Evolutionary conservation across 1,284 basidiomycete genomes (phyloP), one percentile per base, ranked within the genome.

Genomic region (Irpex rosettiformis): DNA sequence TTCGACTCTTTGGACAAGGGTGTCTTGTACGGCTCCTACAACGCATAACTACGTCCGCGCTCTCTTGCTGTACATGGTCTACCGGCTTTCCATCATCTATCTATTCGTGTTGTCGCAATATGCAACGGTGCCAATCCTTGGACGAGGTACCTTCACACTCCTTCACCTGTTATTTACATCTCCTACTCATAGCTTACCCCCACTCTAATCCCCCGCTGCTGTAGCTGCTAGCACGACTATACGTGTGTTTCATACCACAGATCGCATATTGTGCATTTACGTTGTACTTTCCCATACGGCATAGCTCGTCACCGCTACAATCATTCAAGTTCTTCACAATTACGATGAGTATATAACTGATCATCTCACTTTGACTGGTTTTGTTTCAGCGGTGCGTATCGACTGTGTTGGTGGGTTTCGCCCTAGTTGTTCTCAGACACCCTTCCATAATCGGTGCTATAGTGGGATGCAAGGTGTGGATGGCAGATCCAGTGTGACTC

Each of bases 21-120:
- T 16, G 66, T 72, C 8, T 62, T 82, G 30, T 64, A 70, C 53
- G 74, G 78, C 27, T 65, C 65, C 10, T 81, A 79, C 80, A 62
- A 62, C 64, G 25, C 22, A n/a, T 51, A 27, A 28, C n/a, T 22
- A 45, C 21, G 43, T n/a, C 21, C 11, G 10, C 16, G 33, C 10
- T 37, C 33, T 37, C 10, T 16, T 37, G 33, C 33, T 37, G 16
- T 37, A 37, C 16, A 37, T 37, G 10, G 16, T 37, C n/a, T n/a
- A n/a, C n/a, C n/a, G n/a, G 33, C 33, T 37, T 16, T 37, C 11
- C 33, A 11, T 37, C 11, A 16, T 16, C 16, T 16, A 37, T 37
- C 16, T 37, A 37, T 37, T 16, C 4, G 33, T 37, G 33, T 37
- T 37, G 33, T 37, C 16, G 33, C 33, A 37, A 37, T 37, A 37